phyloP scores from a whole-genome alignment of 169 alveolate genomes.

The Plasmodium sp. region DNA sequence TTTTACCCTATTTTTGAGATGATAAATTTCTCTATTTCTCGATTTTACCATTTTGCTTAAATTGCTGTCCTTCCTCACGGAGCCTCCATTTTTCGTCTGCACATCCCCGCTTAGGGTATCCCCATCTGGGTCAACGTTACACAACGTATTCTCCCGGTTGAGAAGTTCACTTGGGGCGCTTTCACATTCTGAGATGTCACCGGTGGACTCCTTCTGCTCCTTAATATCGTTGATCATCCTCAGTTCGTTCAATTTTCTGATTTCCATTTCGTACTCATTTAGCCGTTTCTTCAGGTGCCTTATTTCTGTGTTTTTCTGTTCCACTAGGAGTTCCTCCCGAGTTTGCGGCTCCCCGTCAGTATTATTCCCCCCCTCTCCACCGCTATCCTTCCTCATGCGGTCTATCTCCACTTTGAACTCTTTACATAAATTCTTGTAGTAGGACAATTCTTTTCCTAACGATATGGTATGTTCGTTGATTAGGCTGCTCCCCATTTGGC shows the following conservation, averaged over 20 bases:
- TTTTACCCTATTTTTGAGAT: slow-evolving; percentile 39
- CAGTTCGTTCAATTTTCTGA: slow-evolving; percentile 43
- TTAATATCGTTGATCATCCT: slow-evolving; percentile 23
- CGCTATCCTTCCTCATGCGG: neutral
- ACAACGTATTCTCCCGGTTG: neutral
- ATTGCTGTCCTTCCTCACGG: neutral
- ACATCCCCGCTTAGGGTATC: neutral
- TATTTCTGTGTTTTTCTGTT: slow-evolving; percentile 30
- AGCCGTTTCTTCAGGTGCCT: slow-evolving; percentile 21
- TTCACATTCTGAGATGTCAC: neutral
- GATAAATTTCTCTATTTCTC: slow-evolving; percentile 42
- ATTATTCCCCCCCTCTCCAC: neutral
- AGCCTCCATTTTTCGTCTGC: slow-evolving; percentile 15
- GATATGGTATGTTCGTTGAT: slow-evolving; percentile 45
- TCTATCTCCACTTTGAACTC: slow-evolving; percentile 56
- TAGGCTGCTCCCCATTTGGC: neutral
- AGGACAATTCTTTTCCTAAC: slow-evolving; percentile 60
- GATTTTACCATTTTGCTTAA: slow-evolving; percentile 18
- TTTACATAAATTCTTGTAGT: slow-evolving; percentile 61
- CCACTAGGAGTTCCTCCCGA: neutral
- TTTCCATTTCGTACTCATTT: slow-evolving; percentile 57
- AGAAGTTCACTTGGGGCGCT: slow-evolving; percentile 10
- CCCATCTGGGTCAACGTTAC: neutral
- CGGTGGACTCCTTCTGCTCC: neutral
- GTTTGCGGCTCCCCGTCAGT: neutral